Conservation (phyloP, 2,329 filamentous ascomycete genomes). For the Conoideocrella luteorostrata region DNA sequence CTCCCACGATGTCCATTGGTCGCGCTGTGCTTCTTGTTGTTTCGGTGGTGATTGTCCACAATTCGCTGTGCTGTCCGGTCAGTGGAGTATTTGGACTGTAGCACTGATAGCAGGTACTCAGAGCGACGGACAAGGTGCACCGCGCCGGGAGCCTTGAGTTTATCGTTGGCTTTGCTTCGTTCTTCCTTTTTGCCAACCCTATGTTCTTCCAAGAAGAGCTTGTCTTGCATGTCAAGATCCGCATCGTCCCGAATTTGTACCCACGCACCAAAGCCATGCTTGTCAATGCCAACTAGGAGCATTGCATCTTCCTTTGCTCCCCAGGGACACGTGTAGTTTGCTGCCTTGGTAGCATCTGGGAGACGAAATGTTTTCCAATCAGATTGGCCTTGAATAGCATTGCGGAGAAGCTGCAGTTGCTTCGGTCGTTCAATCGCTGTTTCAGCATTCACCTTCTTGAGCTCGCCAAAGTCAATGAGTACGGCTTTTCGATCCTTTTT, state of each 20-base stretch:
- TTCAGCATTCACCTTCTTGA: slow-evolving; percentile 93
- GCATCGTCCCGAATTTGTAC: slow-evolving; percentile 85
- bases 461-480: slow-evolving; percentile 85
- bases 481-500: slow-evolving; percentile 99
- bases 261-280: slow-evolving; percentile 95
- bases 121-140: slow-evolving; percentile 92
- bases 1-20: slow-evolving; percentile 56
- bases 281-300: slow-evolving; percentile 88
- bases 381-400: slow-evolving; percentile 58
- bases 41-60: slow-evolving; percentile 89
- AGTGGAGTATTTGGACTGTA: slow-evolving; percentile 76
- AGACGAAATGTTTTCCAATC: slow-evolving; percentile 80
- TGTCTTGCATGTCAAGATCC: slow-evolving; percentile 78
- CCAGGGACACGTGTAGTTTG: slow-evolving; percentile 89
- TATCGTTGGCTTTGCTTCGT: slow-evolving; percentile 68
- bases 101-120: slow-evolving; percentile 90
- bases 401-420: slow-evolving; percentile 78
- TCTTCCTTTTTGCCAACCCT: slow-evolving; percentile 98
- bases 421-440: slow-evolving; percentile 87
- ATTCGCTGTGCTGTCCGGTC: slow-evolving; percentile 70
- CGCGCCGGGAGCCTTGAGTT: slow-evolving; percentile 88
- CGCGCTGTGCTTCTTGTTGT: slow-evolving; percentile 70
- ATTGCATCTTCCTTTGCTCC: slow-evolving; percentile 92
- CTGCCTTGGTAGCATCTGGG: slow-evolving; percentile 84
- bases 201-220: slow-evolving; percentile 95